Percentiles rank a stretch among this genome's conserved stretches.
Evolutionary conservation across 768 basidiomycete species (phyloP).

Genomic region (Exidia glandulosa): DNA sequence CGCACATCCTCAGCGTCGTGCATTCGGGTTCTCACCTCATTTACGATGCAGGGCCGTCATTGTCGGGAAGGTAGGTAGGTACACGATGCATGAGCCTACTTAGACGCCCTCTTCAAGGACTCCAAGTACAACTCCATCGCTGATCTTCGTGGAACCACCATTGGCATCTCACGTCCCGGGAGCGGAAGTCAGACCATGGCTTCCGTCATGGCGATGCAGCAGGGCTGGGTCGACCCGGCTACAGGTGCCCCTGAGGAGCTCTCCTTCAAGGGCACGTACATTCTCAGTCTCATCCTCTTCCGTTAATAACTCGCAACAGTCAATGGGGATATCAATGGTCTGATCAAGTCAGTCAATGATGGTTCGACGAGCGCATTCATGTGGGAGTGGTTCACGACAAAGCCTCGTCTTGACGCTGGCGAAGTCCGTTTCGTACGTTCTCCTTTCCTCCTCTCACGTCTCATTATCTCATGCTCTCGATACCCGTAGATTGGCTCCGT

Average conservation of each 20-base stretch:
- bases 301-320: slow-evolving; percentile 29
- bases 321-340: slow-evolving; percentile 68
- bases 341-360: slow-evolving; percentile 81
- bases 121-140: slow-evolving; percentile 57
- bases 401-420: slow-evolving; percentile 68
- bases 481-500: slow-evolving; percentile 63
- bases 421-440: slow-evolving; percentile 69
- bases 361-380: slow-evolving; percentile 84
- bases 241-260: slow-evolving; percentile 21
- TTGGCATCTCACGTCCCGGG: slow-evolving; percentile 84
- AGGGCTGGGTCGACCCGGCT: slow-evolving; percentile 58
- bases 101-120: no score
- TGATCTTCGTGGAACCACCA: slow-evolving; percentile 67
- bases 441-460: slow-evolving; percentile 9
- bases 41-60: slow-evolving; percentile 68
- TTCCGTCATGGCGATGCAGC: slow-evolving; percentile 82
- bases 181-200: slow-evolving; percentile 95
- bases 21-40: not conserved
- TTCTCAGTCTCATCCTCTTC: slow-evolving; percentile 1
- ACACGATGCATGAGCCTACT: no score
- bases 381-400: slow-evolving; percentile 89
- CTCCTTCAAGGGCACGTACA: slow-evolving; percentile 53
- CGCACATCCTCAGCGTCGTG: slow-evolving; percentile 5
- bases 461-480: not conserved
- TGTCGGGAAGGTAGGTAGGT: no score